Base-by-base conservation (phyloP, 164 flowering plant genomes). In the Vitis rotundifolia region DNA sequence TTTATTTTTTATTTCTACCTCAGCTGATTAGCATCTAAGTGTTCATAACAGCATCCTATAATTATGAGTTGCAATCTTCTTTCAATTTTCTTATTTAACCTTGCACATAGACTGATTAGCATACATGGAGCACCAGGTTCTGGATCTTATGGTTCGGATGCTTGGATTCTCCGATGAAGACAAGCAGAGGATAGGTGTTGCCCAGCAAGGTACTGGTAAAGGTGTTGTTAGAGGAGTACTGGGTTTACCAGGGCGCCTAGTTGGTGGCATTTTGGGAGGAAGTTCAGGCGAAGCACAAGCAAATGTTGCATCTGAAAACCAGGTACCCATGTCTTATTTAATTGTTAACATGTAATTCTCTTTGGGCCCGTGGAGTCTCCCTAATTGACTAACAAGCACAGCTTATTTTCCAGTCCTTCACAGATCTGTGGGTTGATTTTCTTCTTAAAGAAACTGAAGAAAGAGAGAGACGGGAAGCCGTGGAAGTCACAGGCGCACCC, bases 361-460 rank as follows among this genome's bases (percentile, higher is more conserved):
- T 37, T 37, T 37, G 44, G 44, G 44, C 44, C 44, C 8, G 44
- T 37, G 44, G 44, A 37, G 8, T 6, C 44, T 37, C 44, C 44
- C 44, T 0, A 37, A 37, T 37, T 37, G 7, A 37, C 44, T 16
- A 13, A 7, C 11, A 16, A 47, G 16, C 52, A 51, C 16, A 62
- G 51, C 61, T 54, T 62, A 11, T 47, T 56, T 79, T 76, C 12
- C 95, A 96, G 99, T 90, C 99, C 12, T 87, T 96, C 83, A 87
- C 97, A 77, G 98, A 96, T 87, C 72, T 93, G 22, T 96, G 99
- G 99, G 99, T 96, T 68, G 99, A 96, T 82, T 96, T 92, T 78
- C 97, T 96, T 75, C 95, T 96, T 77, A 93, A 88, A 67, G 99
- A 96, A 81, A 84, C 87, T 15, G 92, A 90, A 78, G 94, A 92